Conservation (phyloP, 2,329 filamentous ascomycete genomes). For the Penicillium capsulatum region DNA sequence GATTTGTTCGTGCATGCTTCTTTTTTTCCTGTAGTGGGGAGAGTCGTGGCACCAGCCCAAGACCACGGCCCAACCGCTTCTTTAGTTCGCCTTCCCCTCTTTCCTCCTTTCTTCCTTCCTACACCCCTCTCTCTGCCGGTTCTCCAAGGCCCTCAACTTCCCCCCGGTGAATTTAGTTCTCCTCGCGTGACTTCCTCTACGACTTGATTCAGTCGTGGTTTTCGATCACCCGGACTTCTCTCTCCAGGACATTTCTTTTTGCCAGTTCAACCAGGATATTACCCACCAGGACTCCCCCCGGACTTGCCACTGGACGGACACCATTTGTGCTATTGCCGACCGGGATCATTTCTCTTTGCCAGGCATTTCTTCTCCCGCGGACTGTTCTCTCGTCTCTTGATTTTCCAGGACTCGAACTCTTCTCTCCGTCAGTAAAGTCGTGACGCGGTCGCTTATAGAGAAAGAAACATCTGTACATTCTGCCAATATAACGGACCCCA, state of each 20-base stretch:
- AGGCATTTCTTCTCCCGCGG: constrained; percentile 8
- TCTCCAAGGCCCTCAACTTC: constrained; percentile 1
- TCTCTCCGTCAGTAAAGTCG: constrained; percentile 4
- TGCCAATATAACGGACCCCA: constrained; percentile 20
- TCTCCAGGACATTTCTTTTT: constrained; percentile 20
- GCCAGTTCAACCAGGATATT: constrained; percentile 14
- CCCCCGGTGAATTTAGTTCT: constrained; percentile 6
- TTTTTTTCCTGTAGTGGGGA: constrained; percentile 27
- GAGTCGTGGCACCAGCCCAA: constrained; percentile 44
- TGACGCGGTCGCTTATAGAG: constrained; percentile 13
- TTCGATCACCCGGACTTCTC: neutral
- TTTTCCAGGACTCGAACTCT: constrained; percentile 4
- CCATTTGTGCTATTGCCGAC: constrained; percentile 9
- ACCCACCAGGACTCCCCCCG: constrained; percentile 11
- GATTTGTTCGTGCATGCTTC: constrained; percentile 30
- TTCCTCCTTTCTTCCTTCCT: constrained; percentile 24
- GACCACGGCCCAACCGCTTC: constrained; percentile 36
- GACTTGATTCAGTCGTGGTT: constrained; percentile 1
- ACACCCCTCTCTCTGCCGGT: constrained; percentile 8
- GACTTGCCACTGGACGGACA: constrained; percentile 7
- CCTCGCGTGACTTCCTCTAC: too few relatives aligned
- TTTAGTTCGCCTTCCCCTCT: constrained; percentile 32
- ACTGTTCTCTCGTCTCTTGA: constrained; percentile 7
- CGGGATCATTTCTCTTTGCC: constrained; percentile 9
- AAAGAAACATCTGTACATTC: constrained; percentile 18